Base-by-base conservation (phyloP, 805 yeast species). In the Kuraishia ogatae region DNA sequence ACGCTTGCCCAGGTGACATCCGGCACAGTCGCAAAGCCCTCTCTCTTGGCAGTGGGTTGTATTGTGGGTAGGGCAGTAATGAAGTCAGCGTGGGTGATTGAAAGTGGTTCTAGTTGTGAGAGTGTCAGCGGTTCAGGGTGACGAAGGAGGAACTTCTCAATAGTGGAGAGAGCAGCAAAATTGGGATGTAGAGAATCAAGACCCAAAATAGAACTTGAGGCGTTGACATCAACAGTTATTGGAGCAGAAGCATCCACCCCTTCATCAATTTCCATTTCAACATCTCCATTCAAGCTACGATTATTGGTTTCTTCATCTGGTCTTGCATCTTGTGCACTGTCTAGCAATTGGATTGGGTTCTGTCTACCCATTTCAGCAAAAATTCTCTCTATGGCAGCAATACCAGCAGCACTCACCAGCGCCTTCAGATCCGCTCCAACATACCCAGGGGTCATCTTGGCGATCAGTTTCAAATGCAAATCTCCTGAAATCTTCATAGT, bases 381-480 rank as follows among this genome's bases (percentile, higher is more conserved):
- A 4, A 94, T 92, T 61, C 99, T 79, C 66, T 93, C 92, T 58
- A 94, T 92, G 1, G 98, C 97, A 59, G 89, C 81, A 20, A 91
- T 87, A 56, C 98, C 98, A 0, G 99, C 97, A 2, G 97, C 97
- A 0, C 97, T 84, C 1, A 89, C 96, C 56, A 94, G 77, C 15
- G 98, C 96, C 64, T 91, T 90, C 61, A 94, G 77, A 74, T 94
- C 99, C 1, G 99, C 99, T 53, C 98, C 99, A 1, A 94, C 99
- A 69, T 84, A 94, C 17, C 99, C 99, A 0, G 99, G 97, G 0
- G 99, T 94, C 74, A 89, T 74, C 65, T 92, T 92, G 1, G 98
- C 97, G 53, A 94, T 74, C 57, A 80, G 79, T 50, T 71, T 64
- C 66, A 82, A 89, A 61, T 92, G 90, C 60, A 93, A 81, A 39